phyloP scores from a whole-genome alignment of 2,329 filamentous ascomycete species.

The Chaetomium strumarium region DNA sequence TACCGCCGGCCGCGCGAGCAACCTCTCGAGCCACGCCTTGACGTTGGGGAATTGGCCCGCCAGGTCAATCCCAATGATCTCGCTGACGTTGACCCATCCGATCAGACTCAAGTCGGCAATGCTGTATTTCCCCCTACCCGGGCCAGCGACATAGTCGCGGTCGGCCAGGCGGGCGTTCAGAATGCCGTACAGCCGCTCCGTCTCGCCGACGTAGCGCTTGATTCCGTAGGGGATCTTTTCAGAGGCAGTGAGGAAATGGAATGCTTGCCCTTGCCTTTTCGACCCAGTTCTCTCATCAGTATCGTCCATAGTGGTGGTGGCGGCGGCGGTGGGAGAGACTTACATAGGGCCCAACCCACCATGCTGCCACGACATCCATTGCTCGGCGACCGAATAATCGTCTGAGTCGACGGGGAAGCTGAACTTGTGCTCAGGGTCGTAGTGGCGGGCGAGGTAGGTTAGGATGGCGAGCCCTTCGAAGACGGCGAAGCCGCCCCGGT shows the following conservation, averaged over 20 bases:
- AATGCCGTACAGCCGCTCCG: constrained; percentile 66
- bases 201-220: constrained; percentile 71
- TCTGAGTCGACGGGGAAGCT: constrained; percentile 34
- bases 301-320: background rate
- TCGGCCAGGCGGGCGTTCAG: constrained; percentile 58
- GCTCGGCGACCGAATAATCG: constrained; percentile 41
- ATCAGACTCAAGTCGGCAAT: constrained; percentile 68
- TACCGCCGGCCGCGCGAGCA: constrained; percentile 53
- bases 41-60: constrained; percentile 56
- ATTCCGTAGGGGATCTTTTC: constrained; percentile 66
- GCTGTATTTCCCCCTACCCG: constrained; percentile 49
- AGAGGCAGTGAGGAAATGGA: constrained; percentile 65
- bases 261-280: constrained; percentile 61
- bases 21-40: constrained; percentile 60
- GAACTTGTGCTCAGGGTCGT: constrained; percentile 27
- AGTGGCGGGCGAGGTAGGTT: constrained; percentile 50
- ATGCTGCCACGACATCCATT: constrained; percentile 67
- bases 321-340: constrained; percentile 2
- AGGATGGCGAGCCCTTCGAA: constrained; percentile 74
- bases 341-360: constrained; percentile 63
- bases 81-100: constrained; percentile 51
- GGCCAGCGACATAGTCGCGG: constrained; percentile 49
- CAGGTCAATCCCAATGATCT: constrained; percentile 53
- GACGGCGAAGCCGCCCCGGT: constrained; percentile 54
- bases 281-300: background rate